Conservation (phyloP, 78 protist species). For the Dictyostelium citrinum region DNA sequence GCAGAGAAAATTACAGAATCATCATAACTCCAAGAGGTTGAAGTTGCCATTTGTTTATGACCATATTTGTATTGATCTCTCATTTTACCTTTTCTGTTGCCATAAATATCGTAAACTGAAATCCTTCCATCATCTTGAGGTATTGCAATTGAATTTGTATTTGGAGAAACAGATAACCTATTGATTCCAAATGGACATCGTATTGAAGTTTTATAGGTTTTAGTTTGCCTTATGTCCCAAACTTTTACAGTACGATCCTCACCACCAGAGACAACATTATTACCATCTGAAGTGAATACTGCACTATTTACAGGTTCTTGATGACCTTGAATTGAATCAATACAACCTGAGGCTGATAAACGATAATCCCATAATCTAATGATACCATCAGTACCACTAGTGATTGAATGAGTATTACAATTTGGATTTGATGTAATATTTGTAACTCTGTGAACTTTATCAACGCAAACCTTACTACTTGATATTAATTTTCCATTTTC, state of each 20-base stretch:
- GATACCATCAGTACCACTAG: constrained; percentile 52
- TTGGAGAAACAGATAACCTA: constrained; percentile 42
- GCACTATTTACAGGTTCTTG: constrained; percentile 44
- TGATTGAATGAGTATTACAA: neutral
- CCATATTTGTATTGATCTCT: constrained; percentile 78
- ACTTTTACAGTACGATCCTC: constrained; percentile 59
- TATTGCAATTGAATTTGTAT: constrained; percentile 9
- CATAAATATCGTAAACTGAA: constrained; percentile 64
- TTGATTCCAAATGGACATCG: constrained; percentile 65
- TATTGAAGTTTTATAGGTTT: constrained; percentile 43
- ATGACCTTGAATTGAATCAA: constrained; percentile 32
- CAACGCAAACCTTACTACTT: neutral
- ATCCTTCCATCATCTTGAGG: constrained; percentile 74
- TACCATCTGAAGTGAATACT: constrained; percentile 20
- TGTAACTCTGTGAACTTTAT: neutral
- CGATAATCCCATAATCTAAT: constrained; percentile 48
- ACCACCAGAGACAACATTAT: constrained; percentile 19
- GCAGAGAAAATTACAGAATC: constrained; percentile 54
- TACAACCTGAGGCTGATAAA: neutral
- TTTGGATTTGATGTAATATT: constrained; percentile 9
- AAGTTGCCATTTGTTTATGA: constrained; percentile 48
- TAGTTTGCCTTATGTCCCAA: constrained; percentile 54
- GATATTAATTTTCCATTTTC: constrained; percentile 36
- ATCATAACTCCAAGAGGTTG: constrained; percentile 58
- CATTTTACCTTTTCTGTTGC: constrained; percentile 62